These are phyloP conservation scores for Podila clonocystis DNA, from an alignment of 192 early-diverging fungal genomes.

Conservation along the genomic window DNA sequence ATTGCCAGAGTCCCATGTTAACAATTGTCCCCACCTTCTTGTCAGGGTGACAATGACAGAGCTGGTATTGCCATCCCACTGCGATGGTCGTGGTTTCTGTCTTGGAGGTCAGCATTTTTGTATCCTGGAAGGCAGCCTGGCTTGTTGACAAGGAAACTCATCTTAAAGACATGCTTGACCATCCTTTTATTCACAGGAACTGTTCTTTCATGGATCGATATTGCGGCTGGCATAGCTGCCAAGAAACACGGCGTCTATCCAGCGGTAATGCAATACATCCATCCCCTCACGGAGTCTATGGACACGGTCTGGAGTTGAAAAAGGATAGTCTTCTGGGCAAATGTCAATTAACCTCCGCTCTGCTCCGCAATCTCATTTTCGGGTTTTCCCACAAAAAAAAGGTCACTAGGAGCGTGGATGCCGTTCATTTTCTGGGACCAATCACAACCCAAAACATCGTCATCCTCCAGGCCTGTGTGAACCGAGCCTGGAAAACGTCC, in stretches of 20 bases:
- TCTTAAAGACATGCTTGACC: neutral
- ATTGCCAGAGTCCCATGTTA: neutral
- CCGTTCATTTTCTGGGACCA: slow-evolving; percentile 73
- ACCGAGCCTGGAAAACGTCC: slow-evolving; percentile 74
- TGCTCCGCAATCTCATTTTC: no score
- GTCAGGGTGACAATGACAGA: slow-evolving; percentile 68
- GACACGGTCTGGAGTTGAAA: no score
- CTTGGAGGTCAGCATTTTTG: slow-evolving; percentile 50
- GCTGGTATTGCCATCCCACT: slow-evolving; percentile 58
- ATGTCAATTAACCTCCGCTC: neutral
- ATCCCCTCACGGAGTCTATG: no score
- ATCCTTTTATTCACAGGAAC: slow-evolving; percentile 18
- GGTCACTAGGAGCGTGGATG: slow-evolving; percentile 76
- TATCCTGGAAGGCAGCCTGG: neutral
- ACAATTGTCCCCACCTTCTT: neutral
- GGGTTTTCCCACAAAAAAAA: slow-evolving; percentile 4
- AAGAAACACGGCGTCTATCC: slow-evolving; percentile 67
- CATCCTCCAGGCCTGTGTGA: slow-evolving; percentile 71
- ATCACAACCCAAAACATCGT: slow-evolving; percentile 70
- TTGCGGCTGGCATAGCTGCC: slow-evolving; percentile 71
- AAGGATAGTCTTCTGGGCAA: neutral
- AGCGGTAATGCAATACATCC: slow-evolving; percentile 46
- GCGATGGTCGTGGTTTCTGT: slow-evolving; percentile 61
- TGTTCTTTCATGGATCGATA: slow-evolving; percentile 75
- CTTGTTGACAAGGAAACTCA: neutral